Evolutionary conservation across 2,329 filamentous ascomycete genomes (phyloP).

Genomic region (Arthrinium phaeospermum): DNA sequence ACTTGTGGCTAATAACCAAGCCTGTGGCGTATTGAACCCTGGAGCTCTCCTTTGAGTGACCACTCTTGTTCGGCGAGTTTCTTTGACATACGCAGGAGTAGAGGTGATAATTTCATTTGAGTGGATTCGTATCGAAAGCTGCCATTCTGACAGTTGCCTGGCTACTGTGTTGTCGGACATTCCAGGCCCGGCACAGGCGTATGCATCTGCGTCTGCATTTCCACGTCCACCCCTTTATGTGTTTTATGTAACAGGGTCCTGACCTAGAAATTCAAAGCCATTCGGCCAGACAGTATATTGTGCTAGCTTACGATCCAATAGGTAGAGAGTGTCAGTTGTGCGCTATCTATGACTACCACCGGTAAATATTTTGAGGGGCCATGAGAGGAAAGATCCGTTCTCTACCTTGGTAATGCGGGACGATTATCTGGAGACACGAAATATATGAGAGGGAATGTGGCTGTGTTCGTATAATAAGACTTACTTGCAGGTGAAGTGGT

Average conservation of each 20-base stretch:
- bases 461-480: not conserved
- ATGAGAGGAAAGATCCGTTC: not conserved
- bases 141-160: not conserved
- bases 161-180: not conserved
- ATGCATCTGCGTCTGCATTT: not conserved
- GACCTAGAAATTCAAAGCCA: too few species aligned
- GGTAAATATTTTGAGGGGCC: too few species aligned
- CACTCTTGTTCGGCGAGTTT: not conserved
- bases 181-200: not conserved
- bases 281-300: too few species aligned
- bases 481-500: not conserved
- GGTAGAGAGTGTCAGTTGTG: too few species aligned
- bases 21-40: not conserved
- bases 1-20: not conserved
- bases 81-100: too few species aligned
- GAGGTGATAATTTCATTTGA: not conserved
- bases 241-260: not conserved
- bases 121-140: not conserved
- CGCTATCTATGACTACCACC: too few species aligned
- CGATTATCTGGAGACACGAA: not conserved
- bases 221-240: not conserved
- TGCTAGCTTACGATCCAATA: too few species aligned
- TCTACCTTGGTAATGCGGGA: not conserved
- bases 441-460: not conserved
- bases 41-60: not conserved